A percentile compares a stretch with the other conserved stretches of the same genome.
These are phyloP conservation scores for Aspergillus pseudoglaucus DNA, from an alignment of 2,329 filamentous ascomycete species.

Conservation along the genomic window DNA sequence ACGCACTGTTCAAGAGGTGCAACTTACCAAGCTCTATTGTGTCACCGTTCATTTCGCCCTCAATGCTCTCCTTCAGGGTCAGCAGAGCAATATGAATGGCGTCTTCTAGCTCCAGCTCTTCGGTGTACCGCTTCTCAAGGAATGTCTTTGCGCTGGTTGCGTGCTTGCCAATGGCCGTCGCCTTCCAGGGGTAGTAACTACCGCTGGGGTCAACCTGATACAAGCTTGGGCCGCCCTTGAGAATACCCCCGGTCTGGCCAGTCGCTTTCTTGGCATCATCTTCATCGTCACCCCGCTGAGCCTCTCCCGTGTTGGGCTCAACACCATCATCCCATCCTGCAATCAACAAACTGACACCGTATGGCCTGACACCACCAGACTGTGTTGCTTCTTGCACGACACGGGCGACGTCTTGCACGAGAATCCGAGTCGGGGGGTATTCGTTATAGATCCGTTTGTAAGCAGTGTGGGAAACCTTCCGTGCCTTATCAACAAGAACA, in stretches of 20 bases:
- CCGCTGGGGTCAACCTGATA: slow-evolving; percentile 99
- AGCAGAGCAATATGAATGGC: slow-evolving; percentile 96
- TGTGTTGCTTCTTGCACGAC: slow-evolving; percentile 99
- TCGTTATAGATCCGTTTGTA: slow-evolving; percentile 99
- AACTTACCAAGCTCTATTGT: slow-evolving; percentile 90
- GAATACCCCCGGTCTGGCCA: slow-evolving; percentile 88
- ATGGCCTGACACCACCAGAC: slow-evolving; percentile 92
- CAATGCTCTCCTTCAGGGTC: slow-evolving; percentile 97
- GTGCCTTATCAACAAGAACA: slow-evolving; percentile 93
- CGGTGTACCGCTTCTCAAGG: slow-evolving; percentile 97
- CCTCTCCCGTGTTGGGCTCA: slow-evolving; percentile 70
- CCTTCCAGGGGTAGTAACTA: slow-evolving; percentile 99
- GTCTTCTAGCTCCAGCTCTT: slow-evolving; percentile 93
- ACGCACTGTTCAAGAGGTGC: not conserved
- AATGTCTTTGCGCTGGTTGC: slow-evolving; percentile 98
- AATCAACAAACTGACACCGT: slow-evolving; percentile 90
- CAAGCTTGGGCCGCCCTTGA: slow-evolving; percentile 92
- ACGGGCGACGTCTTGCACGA: slow-evolving; percentile 94
- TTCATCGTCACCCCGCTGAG: slow-evolving; percentile 48
- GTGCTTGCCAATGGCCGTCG: slow-evolving; percentile 97
- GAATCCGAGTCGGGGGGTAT: slow-evolving; percentile 98
- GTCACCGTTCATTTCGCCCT: slow-evolving; percentile 98
- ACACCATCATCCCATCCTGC: slow-evolving; percentile 98
- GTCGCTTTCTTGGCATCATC: slow-evolving; percentile 62
- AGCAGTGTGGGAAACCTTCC: slow-evolving; percentile 94